Conservation (phyloP, 2,329 filamentous ascomycete genomes). For the Cytospora piceicola region DNA sequence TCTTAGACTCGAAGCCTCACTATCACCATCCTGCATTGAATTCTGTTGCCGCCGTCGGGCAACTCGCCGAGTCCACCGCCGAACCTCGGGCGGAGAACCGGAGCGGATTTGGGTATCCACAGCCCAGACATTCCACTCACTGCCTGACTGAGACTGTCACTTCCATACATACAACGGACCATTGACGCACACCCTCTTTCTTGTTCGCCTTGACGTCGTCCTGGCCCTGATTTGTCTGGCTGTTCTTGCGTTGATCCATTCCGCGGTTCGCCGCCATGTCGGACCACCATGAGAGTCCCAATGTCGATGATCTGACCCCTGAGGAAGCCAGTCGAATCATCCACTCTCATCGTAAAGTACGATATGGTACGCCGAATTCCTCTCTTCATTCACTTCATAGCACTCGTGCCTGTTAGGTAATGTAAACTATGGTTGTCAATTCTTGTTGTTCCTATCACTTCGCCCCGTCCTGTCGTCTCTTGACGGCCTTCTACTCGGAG, state of each 20-base stretch:
- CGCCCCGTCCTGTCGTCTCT: not conserved
- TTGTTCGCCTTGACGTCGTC: not conserved
- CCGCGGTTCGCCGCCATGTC: conserved; percentile 43
- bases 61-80: not conserved
- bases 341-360: conserved; percentile 69
- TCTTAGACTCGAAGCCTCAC: not conserved
- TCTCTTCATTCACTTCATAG: not conserved
- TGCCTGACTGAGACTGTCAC: not conserved
- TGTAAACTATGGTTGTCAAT: not conserved
- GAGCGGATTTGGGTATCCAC: conserved; percentile 2
- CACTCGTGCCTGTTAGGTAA: not conserved
- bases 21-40: not conserved
- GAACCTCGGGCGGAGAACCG: not conserved
- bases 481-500: not conserved
- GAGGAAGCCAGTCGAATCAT: conserved; percentile 71
- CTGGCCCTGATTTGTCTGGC: conserved; percentile 6
- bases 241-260: conserved; percentile 5
- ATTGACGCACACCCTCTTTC: not conserved
- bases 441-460: not conserved
- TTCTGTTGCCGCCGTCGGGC: not conserved
- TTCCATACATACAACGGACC: not conserved
- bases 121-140: not conserved
- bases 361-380: conserved; percentile 59
- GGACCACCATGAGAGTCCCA: conserved; percentile 49
- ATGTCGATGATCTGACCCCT: conserved; percentile 62